A percentile compares a stretch with the other conserved stretches of the same genome.
These are phyloP conservation scores for Pseudisothecium myosuroides DNA, from an alignment of 225 moss, liverwort and hornwort genomes.

Conservation along the genomic window DNA sequence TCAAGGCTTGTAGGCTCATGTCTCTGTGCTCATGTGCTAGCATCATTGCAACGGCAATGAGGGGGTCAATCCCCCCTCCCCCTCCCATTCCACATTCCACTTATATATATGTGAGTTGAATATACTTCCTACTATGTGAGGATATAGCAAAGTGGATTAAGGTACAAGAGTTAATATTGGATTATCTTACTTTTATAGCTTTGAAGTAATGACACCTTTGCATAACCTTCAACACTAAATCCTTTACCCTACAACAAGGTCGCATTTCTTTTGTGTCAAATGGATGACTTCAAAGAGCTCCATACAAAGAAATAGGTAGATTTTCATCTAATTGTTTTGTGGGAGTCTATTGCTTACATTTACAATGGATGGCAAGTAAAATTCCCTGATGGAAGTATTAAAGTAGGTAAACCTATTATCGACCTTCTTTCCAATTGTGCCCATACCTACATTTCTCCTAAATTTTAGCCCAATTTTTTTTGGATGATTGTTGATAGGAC, in stretches of 20 bases:
- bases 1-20: too few species aligned
- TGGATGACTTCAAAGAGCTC: neutral
- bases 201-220: neutral
- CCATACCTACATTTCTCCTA: neutral
- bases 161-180: neutral
- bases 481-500: neutral
- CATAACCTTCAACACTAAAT: neutral
- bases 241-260: neutral
- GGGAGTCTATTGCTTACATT: neutral
- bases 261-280: neutral
- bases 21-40: too few species aligned
- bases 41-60: too few species aligned
- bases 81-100: too few species aligned
- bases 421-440: neutral
- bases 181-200: neutral
- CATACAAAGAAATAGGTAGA: neutral
- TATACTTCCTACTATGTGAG: neutral
- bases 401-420: neutral
- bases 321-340: neutral
- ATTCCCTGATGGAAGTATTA: neutral
- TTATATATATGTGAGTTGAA: too few species aligned
- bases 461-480: neutral
- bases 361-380: accelerated
- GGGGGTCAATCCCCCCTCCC: too few species aligned
- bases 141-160: neutral